phyloP scores from a whole-genome alignment of 2,329 filamentous ascomycete genomes.

The Xylariaceae sp. region DNA sequence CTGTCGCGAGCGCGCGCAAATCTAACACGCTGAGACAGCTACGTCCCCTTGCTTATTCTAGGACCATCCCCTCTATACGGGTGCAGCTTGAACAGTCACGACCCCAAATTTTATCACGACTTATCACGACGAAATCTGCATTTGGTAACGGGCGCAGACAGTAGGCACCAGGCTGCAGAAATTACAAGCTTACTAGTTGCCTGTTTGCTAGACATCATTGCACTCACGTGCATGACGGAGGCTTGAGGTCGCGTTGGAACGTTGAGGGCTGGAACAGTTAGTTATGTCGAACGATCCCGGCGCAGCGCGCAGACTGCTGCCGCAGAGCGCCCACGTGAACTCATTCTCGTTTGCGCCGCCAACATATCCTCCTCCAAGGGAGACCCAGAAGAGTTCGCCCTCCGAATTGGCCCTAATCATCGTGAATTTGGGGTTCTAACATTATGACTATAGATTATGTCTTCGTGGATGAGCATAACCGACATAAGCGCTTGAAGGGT shows the following conservation, averaged over 20 bases:
- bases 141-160: no score
- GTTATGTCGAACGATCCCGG: conserved; percentile 67
- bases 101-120: no score
- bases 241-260: conserved; percentile 18
- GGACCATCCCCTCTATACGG: no score
- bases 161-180: no score
- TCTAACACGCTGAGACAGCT: conserved; percentile 5
- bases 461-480: conserved; percentile 98
- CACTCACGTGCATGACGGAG: conserved; percentile 22
- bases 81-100: no score
- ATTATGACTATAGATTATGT: conserved; percentile 77
- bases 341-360: conserved; percentile 77
- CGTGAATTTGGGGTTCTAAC: conserved; percentile 25
- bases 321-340: conserved; percentile 73
- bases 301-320: conserved; percentile 65
- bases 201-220: background rate
- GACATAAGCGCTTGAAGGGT: conserved; percentile 96
- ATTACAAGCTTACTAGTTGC: no score
- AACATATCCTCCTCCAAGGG: conserved; percentile 64
- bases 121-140: no score
- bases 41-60: no score
- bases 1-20: conserved; percentile 13
- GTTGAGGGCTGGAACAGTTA: conserved; percentile 18
- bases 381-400: conserved; percentile 82
- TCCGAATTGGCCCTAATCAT: conserved; percentile 15